Conservation (phyloP, 768 basidiomycete genomes). For the Kwoniella botswanensis region DNA sequence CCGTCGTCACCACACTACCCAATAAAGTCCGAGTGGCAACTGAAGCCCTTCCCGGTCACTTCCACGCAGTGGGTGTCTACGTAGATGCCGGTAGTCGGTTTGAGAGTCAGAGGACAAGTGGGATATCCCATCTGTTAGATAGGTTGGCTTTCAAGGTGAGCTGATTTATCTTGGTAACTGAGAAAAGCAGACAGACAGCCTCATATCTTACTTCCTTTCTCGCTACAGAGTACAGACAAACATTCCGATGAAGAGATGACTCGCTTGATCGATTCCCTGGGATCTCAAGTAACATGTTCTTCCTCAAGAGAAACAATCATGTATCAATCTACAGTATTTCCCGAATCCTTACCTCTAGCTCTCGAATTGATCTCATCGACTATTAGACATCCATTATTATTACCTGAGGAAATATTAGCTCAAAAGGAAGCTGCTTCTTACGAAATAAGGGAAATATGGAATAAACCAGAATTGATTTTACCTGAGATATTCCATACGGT, state of each 20-base stretch:
- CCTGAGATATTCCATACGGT: constrained; percentile 87
- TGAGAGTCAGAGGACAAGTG: constrained; percentile 73
- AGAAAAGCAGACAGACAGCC: neutral
- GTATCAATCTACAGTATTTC: constrained; percentile 96
- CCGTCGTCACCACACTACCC: constrained; percentile 74
- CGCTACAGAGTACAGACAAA: constrained; percentile 70
- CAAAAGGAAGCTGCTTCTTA: constrained; percentile 88
- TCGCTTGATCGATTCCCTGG: constrained; percentile 76
- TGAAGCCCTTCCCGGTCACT: constrained; percentile 87
- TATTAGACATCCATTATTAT: constrained; percentile 75
- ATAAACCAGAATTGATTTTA: constrained; percentile 90
- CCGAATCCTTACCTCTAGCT: constrained; percentile 77
- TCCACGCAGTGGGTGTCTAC: constrained; percentile 89
- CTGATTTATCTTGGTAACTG: constrained; percentile 5
- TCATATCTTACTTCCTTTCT: neutral
- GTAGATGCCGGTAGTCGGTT: constrained; percentile 92
- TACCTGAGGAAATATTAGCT: constrained; percentile 75
- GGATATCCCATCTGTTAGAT: constrained; percentile 90
- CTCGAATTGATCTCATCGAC: constrained; percentile 91
- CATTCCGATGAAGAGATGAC: constrained; percentile 80
- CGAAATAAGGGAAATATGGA: constrained; percentile 82
- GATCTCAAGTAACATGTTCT: constrained; percentile 89
- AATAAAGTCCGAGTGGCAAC: constrained; percentile 93
- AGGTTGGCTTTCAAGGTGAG: constrained; percentile 94
- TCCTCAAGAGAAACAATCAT: constrained; percentile 92